Evolutionary conservation across 441 rosid genomes (phyloP), one percentile per base, ranked within the genome.

Genomic region (Arabidopsis lyrata): DNA sequence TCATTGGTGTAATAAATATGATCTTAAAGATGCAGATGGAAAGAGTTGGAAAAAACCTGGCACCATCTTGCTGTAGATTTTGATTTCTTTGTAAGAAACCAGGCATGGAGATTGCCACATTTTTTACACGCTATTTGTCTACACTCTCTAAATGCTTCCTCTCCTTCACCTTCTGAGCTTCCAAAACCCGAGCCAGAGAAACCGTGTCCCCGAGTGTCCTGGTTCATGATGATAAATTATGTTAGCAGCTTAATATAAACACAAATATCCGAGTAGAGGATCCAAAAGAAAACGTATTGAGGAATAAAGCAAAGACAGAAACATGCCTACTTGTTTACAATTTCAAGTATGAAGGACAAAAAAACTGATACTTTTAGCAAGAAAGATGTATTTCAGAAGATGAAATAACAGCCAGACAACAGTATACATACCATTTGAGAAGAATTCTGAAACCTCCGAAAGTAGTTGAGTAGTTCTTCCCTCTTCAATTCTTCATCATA

Each of bases 31-130:
- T 55, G 67, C 48, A 56, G 55, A 59, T 50, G 50, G 24, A 59
- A 56, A 36, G 75, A 68, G 73, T 72, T 36, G 68, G 66, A 72
- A 87, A 81, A 85, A 81, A 91, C 99, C 99, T 93, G 98, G 81
- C 99, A 95, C 96, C 99, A 95, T 90, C 99, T 88, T 74, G 99
- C 99, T 78, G 34, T 91, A 62, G 94, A 84, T 84, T 93, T 95
- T 70, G 83, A 81, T 81, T 88, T 93, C 81, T 81, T 85, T 52
- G 93, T 88, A 49, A 81, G 88, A 44, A 80, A 66, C 99, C 97
- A 95, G 54, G 88, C 77, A 80, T 95, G 99, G 79, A 88, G 86
- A 80, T 75, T 78, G 58, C 84, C 77, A 66, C 98, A 95, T 66
- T 77, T 90, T 86, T 95, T 91, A 86, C 98, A 95, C 34, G 95